phyloP scores from a whole-genome alignment of 768 basidiomycete species.

The Pholiota conissans region DNA sequence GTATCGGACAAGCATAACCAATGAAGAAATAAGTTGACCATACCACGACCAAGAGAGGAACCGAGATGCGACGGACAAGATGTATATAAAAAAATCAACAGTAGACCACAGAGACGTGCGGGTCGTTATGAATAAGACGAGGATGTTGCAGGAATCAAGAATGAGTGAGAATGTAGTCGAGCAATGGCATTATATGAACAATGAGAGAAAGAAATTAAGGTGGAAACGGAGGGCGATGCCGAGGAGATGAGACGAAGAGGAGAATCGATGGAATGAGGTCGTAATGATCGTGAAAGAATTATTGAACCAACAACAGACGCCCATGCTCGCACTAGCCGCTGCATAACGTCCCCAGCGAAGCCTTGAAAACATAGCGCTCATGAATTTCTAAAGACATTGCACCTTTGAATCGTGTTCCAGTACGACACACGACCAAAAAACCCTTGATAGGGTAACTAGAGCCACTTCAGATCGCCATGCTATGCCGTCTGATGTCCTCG shows the following conservation, averaged over 20 bases:
- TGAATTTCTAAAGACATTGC: background rate
- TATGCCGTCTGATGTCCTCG: constrained; percentile 64
- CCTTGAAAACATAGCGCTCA: background rate
- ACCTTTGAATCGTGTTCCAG: no score
- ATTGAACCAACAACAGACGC: background rate
- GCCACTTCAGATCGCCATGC: constrained; percentile 54
- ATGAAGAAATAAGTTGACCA: background rate
- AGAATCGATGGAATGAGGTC: background rate
- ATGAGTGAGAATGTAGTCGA: background rate
- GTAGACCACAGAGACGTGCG: no score
- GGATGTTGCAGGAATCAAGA: background rate
- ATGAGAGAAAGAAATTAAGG: background rate
- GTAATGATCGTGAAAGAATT: background rate
- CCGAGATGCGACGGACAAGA: no score
- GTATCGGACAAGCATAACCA: background rate
- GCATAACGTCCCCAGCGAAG: background rate
- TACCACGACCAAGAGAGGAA: background rate
- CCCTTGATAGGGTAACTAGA: background rate
- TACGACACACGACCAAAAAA: background rate
- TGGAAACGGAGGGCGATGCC: background rate
- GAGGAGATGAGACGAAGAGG: background rate
- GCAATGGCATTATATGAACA: constrained; percentile 1
- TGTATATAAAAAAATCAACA: no score
- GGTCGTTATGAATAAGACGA: background rate
- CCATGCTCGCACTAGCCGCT: background rate